These are phyloP conservation scores for Scolecobasidium constrictum DNA, from an alignment of 2,329 filamentous ascomycete genomes.

Conservation along the genomic window DNA sequence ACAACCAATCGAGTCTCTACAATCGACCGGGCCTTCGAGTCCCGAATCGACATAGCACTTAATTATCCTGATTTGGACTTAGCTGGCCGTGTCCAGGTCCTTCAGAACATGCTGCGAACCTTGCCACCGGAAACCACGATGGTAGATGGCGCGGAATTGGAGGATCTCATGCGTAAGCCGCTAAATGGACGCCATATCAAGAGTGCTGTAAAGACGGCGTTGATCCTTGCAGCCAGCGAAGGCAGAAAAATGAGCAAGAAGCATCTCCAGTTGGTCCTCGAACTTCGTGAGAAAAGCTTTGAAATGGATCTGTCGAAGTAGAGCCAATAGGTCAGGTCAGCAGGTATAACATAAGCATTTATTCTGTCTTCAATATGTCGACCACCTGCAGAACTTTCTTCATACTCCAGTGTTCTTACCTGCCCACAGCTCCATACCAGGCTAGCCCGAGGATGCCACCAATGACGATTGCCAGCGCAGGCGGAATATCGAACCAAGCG, in stretches of 20 bases:
- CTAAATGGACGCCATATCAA: slow-evolving; percentile 2
- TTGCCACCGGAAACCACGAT: not conserved
- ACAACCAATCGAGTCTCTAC: slow-evolving; percentile 17
- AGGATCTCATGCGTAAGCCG: not conserved
- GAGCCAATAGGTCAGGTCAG: no score
- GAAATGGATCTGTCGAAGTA: no score
- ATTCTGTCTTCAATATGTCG: no score
- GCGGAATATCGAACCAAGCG: slow-evolving; percentile 28
- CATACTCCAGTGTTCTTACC: no score
- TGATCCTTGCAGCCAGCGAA: not conserved
- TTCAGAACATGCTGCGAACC: not conserved
- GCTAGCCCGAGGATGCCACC: slow-evolving; percentile 27
- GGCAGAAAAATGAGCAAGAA: not conserved
- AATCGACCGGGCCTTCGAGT: slow-evolving; percentile 16
- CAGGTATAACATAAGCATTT: no score
- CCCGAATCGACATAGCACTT: slow-evolving; percentile 8
- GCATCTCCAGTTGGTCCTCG: not conserved
- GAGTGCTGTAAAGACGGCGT: not conserved
- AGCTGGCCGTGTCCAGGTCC: not conserved
- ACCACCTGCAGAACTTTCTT: no score
- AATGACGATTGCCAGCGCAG: slow-evolving; percentile 27
- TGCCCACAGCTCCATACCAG: slow-evolving; percentile 27
- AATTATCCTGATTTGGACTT: not conserved
- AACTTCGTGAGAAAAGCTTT: not conserved
- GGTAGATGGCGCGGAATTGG: not conserved